Base-by-base conservation (phyloP, 2,329 filamentous ascomycete genomes). In the Talaromyces funiculosus region DNA sequence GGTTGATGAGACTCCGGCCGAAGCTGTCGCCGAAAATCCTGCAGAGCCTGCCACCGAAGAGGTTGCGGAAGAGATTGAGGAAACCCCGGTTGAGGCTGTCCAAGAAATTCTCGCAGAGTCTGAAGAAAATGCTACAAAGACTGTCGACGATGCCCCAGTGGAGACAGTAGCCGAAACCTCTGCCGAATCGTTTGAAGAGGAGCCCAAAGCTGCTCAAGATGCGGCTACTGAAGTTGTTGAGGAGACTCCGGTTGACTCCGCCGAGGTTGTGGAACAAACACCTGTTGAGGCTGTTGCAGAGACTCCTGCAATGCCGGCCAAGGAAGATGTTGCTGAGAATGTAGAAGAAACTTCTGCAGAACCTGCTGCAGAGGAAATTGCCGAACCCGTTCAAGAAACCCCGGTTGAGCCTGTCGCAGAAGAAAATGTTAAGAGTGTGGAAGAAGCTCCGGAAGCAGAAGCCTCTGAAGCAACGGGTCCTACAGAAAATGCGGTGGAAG, bases 121-220 rank as follows among this genome's bases (percentile, higher is more conserved):
- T n/a, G 57, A 53, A 20, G 37, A 22, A 20, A 20, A 26, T 0
- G 33, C 20, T 26, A 24, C 16, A 54, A 22, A 49, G 18, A n/a
- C 33, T 29, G 43, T 31, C 4, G 22, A 61, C 26, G 59, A 51
- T 10, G 18, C 33, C 3, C 42, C 59, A 6, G 20, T 42, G 14
- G 18, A 38, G 29, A 5, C 53, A 9, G 31, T 33, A 18, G 26
- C 24, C 20, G 47, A 54, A 26, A 3, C 16, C n/a, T n/a, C 37
- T 14, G 16, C 45, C 6, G 57, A 51, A 12, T 4, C 43, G 10
- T 14, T 18, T 22, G 43, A 37, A 16, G 43, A 51, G 5, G 31
- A 29, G 24, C 20, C 9, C n/a, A 63, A 63, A 33, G 14, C 53
- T n/a, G 43, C 35, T 26, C 58, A 60, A 56, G 54, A 61, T 31